Evolutionary conservation across 1,284 basidiomycete species (phyloP).

Genomic region (Mycosarcoma mackinlayi): DNA sequence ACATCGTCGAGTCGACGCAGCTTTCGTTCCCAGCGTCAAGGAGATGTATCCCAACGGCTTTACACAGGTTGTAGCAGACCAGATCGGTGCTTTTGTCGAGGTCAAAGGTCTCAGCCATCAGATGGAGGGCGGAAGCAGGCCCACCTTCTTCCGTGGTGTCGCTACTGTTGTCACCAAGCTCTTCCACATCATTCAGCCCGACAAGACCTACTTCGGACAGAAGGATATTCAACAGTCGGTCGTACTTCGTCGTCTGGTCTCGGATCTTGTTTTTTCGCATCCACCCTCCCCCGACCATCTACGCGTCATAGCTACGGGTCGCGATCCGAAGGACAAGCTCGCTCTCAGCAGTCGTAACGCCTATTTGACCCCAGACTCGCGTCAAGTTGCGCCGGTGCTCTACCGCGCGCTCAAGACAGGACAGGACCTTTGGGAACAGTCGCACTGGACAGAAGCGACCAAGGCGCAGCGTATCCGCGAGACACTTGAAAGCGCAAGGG

Average conservation of each 20-base stretch:
- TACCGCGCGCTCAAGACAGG: slow-evolving; percentile 76
- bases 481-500: slow-evolving; percentile 49
- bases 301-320: slow-evolving; percentile 80
- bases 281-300: slow-evolving; percentile 77
- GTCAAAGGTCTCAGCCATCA: slow-evolving; percentile 83
- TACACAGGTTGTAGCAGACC: slow-evolving; percentile 78
- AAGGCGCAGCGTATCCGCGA: slow-evolving; percentile 35
- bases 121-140: slow-evolving; percentile 86
- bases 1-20: slow-evolving; percentile 31
- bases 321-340: slow-evolving; percentile 75
- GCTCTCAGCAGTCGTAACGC: slow-evolving; percentile 92
- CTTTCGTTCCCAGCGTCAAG: slow-evolving; percentile 57
- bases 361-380: slow-evolving; percentile 79
- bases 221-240: slow-evolving; percentile 98
- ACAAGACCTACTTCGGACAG: slow-evolving; percentile 93
- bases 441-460: slow-evolving; percentile 14
- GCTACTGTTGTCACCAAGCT: slow-evolving; percentile 94
- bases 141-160: slow-evolving; percentile 94
- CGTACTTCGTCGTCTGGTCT: slow-evolving; percentile 82
- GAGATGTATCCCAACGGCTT: slow-evolving; percentile 85
- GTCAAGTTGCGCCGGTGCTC: slow-evolving; percentile 78
- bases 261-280: slow-evolving; percentile 83
- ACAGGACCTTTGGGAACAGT: slow-evolving; percentile 67
- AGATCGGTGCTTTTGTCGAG: slow-evolving; percentile 89
- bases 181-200: slow-evolving; percentile 93